Evolutionary conservation across 352 stramenopile genomes (phyloP).

Genomic region (Chrysophaeum taylorii): DNA sequence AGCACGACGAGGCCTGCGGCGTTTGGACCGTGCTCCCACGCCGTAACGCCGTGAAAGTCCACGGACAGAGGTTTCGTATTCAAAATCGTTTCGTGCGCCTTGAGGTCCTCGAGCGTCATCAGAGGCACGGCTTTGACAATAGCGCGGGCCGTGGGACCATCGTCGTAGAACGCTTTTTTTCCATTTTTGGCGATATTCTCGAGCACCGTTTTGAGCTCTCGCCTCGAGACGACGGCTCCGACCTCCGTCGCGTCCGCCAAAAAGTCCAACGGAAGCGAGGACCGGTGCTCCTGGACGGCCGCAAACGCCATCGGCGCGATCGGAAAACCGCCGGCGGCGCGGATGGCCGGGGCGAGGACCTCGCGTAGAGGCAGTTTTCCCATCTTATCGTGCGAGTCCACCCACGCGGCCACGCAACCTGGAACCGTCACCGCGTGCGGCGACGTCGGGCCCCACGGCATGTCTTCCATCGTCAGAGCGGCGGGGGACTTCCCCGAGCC

Average conservation of each 20-base stretch:
- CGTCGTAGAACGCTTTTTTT: conserved; percentile 67
- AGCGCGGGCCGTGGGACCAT: conserved; percentile 60
- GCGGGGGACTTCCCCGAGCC: conserved; percentile 71
- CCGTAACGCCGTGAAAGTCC: no score
- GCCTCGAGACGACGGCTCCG: no score
- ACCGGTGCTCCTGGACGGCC: no score
- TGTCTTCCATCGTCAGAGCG: conserved; percentile 60
- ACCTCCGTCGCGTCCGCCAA: no score
- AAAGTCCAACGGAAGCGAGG: no score
- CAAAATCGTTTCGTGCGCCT: conserved; percentile 66
- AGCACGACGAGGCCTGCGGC: conserved; percentile 88
- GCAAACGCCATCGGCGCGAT: conserved; percentile 77
- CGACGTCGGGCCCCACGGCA: conserved; percentile 19
- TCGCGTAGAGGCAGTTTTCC: conserved; percentile 64
- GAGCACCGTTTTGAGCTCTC: no score
- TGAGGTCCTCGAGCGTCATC: conserved; percentile 71
- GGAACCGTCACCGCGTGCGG: conserved; percentile 65
- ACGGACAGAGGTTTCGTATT: no score
- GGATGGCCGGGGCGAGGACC: conserved; percentile 73
- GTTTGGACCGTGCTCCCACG: conserved; percentile 89
- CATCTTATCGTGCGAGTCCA: conserved; percentile 69
- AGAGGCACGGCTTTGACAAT: conserved; percentile 71
- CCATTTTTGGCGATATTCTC: conserved; percentile 59
- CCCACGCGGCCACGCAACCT: conserved; percentile 77
- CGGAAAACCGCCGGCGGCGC: conserved; percentile 82